A percentile compares a stretch with the other conserved stretches of the same genome.
phyloP scores from a whole-genome alignment of 352 stramenopile species.

The Globisporangium alternatum region DNA sequence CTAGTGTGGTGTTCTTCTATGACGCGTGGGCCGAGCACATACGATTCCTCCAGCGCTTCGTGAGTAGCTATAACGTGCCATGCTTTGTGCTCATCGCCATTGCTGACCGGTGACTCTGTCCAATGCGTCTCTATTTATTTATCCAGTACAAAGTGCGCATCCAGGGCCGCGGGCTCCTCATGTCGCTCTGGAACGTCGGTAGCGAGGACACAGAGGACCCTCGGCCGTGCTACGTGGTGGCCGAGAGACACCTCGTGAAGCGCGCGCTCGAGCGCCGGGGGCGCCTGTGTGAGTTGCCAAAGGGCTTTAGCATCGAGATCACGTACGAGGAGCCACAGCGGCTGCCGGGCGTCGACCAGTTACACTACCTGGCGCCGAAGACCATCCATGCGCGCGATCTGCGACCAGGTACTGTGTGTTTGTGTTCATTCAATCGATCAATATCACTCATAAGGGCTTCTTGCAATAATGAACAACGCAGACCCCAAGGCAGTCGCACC shows the following conservation, averaged over 20 bases:
- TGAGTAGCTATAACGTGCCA: conserved; percentile 19
- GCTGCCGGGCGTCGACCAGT: conserved; percentile 51
- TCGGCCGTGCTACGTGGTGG: conserved; percentile 52
- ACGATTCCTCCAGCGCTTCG: conserved; percentile 57
- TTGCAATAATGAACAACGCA: not conserved
- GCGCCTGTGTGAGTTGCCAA: conserved; percentile 33
- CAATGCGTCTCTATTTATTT: not conserved
- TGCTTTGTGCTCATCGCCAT: not conserved
- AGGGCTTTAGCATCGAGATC: conserved; percentile 43
- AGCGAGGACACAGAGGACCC: conserved; percentile 57
- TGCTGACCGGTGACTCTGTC: not conserved
- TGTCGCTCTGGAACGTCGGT: conserved; percentile 54
- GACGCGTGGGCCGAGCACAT: conserved; percentile 66
- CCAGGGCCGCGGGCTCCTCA: conserved; percentile 45
- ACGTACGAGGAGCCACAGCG: conserved; percentile 51
- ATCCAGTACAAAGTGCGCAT: conserved; percentile 62
- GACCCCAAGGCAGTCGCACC: not conserved
- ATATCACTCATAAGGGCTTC: not conserved
- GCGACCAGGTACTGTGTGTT: conserved; percentile 5
- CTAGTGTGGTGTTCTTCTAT: conserved; percentile 69
- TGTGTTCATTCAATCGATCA: not conserved
- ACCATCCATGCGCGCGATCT: conserved; percentile 42
- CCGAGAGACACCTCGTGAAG: conserved; percentile 55
- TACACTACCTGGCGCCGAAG: conserved; percentile 45
- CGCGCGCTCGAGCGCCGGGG: conserved; percentile 33